These are phyloP conservation scores for Raphanus sativus DNA, from an alignment of 345 rosid genomes.

Conservation along the genomic window DNA sequence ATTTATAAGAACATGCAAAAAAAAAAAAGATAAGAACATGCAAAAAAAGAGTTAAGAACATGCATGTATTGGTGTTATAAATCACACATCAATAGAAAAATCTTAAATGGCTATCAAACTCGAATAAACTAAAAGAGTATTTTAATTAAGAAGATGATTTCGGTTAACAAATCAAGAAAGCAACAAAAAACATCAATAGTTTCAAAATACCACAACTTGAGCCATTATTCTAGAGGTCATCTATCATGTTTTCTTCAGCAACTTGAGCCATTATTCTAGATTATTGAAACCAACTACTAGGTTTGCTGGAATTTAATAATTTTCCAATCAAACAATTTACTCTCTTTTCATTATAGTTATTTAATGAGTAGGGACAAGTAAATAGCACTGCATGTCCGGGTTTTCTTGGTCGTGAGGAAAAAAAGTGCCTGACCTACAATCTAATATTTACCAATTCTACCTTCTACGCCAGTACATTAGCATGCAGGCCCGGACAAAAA, in stretches of 20 bases:
- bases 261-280: background rate
- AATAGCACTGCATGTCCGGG: background rate
- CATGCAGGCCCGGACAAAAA: slow-evolving; percentile 1
- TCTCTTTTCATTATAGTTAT: background rate
- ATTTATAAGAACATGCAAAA: too few species aligned
- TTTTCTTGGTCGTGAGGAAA: background rate
- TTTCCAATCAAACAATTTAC: background rate
- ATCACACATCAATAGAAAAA: background rate
- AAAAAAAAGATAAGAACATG: too few species aligned
- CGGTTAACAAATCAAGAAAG: background rate
- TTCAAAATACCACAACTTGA: background rate
- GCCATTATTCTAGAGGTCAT: background rate
- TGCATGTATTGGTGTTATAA: too few species aligned
- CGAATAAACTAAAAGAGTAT: background rate
- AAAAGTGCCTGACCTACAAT: background rate
- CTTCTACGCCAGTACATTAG: background rate
- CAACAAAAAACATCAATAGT: background rate
- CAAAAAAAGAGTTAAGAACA: too few species aligned
- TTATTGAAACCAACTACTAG: background rate
- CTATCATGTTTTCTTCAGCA: background rate
- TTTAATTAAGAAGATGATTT: background rate
- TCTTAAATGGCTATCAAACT: background rate
- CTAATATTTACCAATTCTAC: background rate
- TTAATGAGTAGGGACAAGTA: background rate
- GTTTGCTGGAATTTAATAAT: background rate